Base-by-base conservation (phyloP, 208 protist genomes). In the Vickermania spadyakhi region DNA sequence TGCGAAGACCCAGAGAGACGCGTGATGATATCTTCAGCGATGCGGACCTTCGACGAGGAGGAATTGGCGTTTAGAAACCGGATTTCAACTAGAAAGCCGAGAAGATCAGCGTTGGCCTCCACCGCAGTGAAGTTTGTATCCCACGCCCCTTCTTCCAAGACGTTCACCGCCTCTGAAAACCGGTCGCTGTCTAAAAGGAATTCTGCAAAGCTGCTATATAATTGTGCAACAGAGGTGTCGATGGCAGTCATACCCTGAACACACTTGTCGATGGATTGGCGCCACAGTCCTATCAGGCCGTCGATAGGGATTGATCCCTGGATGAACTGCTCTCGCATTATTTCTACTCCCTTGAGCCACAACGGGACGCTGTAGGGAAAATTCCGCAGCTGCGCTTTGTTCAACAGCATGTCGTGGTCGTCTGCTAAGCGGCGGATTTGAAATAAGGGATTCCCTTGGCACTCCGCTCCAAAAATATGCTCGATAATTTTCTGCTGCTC, bases 291-390 rank as follows among this genome's bases (percentile, higher is more conserved):
- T 36, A 71, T 41, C 1, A 89, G 52, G 31, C 87, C 75, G 4
- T 58, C 56, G 7, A 41, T 4, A 3, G 66, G 74, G 45, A 59
- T 52, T 49, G 30, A 56, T 29, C 73, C 68, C 23, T 70, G 57
- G 55, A 53, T 77, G 13, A 73, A 60, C 62, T 63, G 57, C 59
- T 89, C 85, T 45, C 66, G 68, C 3, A 87, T 60, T 31, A 89
- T 68, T 73, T 94, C 87, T 4, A 73, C 71, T 5, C 87, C 73
- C 58, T 91, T 94, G 13, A 91, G 68, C 84, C 87, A 94, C 25
- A 90, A 67, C 0, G 70, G 41, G 0, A 70, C 73, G 52, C 77
- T 73, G 29, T 54, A 60, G 0, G 74, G 77, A 23, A 72, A 60
- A 30, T 70, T 60, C 31, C 78, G 62, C 41, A 94, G 71, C 63